Percentiles rank a stretch among this genome's conserved stretches.
Evolutionary conservation across 148 eudicot genomes (phyloP).

Genomic region (Vaccinium vitisidaea): DNA sequence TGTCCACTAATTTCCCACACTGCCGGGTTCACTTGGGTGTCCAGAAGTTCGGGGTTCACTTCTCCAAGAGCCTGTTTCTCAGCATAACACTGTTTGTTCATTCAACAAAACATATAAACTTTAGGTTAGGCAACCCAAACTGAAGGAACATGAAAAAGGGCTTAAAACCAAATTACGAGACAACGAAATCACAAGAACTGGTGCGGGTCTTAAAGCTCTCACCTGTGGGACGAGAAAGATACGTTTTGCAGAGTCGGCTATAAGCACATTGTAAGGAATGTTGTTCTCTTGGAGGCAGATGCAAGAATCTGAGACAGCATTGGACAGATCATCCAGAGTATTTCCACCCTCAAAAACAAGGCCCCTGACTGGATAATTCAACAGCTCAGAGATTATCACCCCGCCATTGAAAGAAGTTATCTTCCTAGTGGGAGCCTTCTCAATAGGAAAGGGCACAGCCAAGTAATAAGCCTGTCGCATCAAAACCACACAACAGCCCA

Average conservation of each 20-base stretch:
- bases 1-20: slow-evolving; percentile 99
- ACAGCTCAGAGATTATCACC: slow-evolving; percentile 54
- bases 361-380: slow-evolving; percentile 76
- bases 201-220: neutral
- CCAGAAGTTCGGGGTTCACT: slow-evolving; percentile 71
- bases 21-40: slow-evolving; percentile 97
- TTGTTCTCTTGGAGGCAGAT: slow-evolving; percentile 80
- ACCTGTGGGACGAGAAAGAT: slow-evolving; percentile 90
- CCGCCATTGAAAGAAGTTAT: slow-evolving; percentile 39
- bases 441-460: slow-evolving; percentile 72
- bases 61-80: slow-evolving; percentile 96
- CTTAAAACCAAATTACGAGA: neutral
- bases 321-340: slow-evolving; percentile 49
- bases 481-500: neutral
- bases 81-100: slow-evolving; percentile 72
- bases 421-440: slow-evolving; percentile 67
- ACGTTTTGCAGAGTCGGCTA: slow-evolving; percentile 75
- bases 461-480: slow-evolving; percentile 74
- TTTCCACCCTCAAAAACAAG: slow-evolving; percentile 81
- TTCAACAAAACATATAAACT: neutral
- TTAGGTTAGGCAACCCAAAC: neutral
- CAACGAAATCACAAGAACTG: neutral
- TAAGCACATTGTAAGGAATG: slow-evolving; percentile 82
- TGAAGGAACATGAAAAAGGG: neutral
- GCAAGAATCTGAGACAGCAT: slow-evolving; percentile 67